These are phyloP conservation scores for Leptomonas seymouri DNA, from an alignment of 208 protist genomes.

Conservation along the genomic window DNA sequence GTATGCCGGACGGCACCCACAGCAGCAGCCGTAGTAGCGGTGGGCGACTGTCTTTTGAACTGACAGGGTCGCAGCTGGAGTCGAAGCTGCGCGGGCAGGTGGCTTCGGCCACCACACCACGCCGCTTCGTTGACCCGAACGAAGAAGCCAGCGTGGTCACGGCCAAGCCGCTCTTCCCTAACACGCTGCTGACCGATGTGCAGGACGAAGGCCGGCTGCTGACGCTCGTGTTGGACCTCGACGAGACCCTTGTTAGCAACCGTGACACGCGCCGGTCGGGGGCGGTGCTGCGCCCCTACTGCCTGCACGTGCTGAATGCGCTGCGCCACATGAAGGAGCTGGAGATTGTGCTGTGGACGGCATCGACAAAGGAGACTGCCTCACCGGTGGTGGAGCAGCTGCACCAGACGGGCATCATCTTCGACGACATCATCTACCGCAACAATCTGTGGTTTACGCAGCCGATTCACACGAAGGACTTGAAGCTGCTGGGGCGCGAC, in stretches of 20 bases:
- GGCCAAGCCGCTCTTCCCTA: slow-evolving; percentile 63
- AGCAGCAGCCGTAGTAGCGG: slow-evolving; percentile 1
- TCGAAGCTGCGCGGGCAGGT: not conserved
- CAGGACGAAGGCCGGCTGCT: slow-evolving; percentile 64
- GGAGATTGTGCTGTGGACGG: slow-evolving; percentile 94
- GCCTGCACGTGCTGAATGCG: slow-evolving; percentile 85
- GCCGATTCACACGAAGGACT: slow-evolving; percentile 92
- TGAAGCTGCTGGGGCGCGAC: slow-evolving; percentile 90
- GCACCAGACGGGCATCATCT: slow-evolving; percentile 68
- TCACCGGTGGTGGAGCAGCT: slow-evolving; percentile 84
- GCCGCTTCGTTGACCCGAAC: slow-evolving; percentile 20
- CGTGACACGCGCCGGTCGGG: slow-evolving; percentile 49
- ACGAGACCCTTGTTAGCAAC: slow-evolving; percentile 94
- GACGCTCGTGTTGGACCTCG: slow-evolving; percentile 92
- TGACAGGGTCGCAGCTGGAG: slow-evolving; percentile 7
- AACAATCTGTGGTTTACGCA: slow-evolving; percentile 92
- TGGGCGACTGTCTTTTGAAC: slow-evolving; percentile 2
- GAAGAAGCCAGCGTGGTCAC: not conserved
- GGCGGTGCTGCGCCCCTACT: slow-evolving; percentile 87
- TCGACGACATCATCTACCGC: slow-evolving; percentile 91
- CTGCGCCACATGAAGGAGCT: slow-evolving; percentile 83
- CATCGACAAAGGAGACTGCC: slow-evolving; percentile 90
- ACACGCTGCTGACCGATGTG: slow-evolving; percentile 57
- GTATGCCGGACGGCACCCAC: not conserved
- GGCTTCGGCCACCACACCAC: not conserved